Conservation (phyloP, 495 filamentous ascomycete genomes). For the Penicillium pancosmium region DNA sequence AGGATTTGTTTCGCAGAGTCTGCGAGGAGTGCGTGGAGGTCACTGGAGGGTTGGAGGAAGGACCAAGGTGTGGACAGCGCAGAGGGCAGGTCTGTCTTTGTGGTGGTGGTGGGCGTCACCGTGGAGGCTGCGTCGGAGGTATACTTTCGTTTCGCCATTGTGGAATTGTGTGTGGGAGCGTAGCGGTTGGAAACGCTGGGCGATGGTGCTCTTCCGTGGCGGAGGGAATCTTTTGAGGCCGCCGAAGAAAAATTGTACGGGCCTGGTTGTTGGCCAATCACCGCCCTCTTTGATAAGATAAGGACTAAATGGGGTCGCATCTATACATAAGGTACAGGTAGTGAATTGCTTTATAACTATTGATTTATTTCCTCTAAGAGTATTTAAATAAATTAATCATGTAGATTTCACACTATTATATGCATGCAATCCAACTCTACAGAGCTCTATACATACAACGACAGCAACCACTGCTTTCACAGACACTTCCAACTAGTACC, state of each 20-base stretch:
- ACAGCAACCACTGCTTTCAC: too few relatives aligned
- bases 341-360: too few relatives aligned
- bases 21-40: conserved; percentile 65
- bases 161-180: conserved; percentile 5
- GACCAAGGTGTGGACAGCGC: conserved; percentile 39
- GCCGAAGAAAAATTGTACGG: conserved; percentile 31
- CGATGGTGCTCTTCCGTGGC: not conserved
- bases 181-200: not conserved
- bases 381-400: too few relatives aligned
- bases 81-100: conserved; percentile 23
- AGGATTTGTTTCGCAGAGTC: conserved; percentile 73
- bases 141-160: conserved; percentile 24
- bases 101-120: not conserved
- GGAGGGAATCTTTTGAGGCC: conserved; percentile 5
- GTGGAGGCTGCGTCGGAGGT: not conserved
- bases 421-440: too few relatives aligned
- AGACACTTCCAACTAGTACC: too few relatives aligned
- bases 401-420: too few relatives aligned
- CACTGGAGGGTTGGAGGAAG: conserved; percentile 69
- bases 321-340: too few relatives aligned
- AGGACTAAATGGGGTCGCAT: not conserved
- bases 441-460: too few relatives aligned
- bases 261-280: conserved; percentile 17
- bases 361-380: too few relatives aligned
- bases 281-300: conserved; percentile 25